A percentile compares a stretch with the other conserved stretches of the same genome.
Evolutionary conservation across 257 asterid genomes (phyloP).

Genomic region (Lavandula angustifolia): DNA sequence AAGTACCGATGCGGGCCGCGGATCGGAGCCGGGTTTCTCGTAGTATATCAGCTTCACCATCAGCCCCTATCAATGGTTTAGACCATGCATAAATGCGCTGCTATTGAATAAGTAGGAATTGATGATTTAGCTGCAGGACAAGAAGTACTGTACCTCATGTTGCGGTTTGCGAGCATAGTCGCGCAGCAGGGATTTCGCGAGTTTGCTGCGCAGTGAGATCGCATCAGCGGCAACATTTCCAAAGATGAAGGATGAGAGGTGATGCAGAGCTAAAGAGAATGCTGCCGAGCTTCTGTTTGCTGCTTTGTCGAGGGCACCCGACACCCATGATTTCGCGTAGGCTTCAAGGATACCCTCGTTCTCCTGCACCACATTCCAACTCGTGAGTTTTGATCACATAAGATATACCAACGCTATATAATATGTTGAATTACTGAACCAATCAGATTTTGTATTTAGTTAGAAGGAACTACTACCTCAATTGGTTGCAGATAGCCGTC

Average conservation of each 20-base stretch:
- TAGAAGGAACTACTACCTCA: conserved; percentile 60
- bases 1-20: conserved; percentile 21
- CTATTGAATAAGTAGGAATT: neutral
- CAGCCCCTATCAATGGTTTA: conserved; percentile 59
- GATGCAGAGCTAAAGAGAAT: conserved; percentile 70
- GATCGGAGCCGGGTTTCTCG: conserved; percentile 31
- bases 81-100: conserved; percentile 14
- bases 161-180: conserved; percentile 70
- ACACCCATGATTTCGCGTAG: conserved; percentile 75
- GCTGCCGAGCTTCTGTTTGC: conserved; percentile 57
- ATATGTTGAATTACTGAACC: neutral
- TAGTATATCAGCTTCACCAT: conserved; percentile 59
- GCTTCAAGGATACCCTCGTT: conserved; percentile 79
- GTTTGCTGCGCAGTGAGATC: conserved; percentile 60
- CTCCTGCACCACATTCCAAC: conserved; percentile 54
- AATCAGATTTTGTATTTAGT: neutral
- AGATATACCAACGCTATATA: neutral
- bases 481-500: conserved; percentile 84
- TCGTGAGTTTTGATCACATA: conserved; percentile 1
- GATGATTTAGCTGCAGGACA: neutral
- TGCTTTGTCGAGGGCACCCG: conserved; percentile 89
- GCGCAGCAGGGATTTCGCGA: conserved; percentile 65
- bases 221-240: conserved; percentile 36
- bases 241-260: conserved; percentile 73
- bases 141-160: conserved; percentile 61